These are phyloP conservation scores for Echeveria elegans DNA, from an alignment of 164 flowering plant species.

Conservation along the genomic window DNA sequence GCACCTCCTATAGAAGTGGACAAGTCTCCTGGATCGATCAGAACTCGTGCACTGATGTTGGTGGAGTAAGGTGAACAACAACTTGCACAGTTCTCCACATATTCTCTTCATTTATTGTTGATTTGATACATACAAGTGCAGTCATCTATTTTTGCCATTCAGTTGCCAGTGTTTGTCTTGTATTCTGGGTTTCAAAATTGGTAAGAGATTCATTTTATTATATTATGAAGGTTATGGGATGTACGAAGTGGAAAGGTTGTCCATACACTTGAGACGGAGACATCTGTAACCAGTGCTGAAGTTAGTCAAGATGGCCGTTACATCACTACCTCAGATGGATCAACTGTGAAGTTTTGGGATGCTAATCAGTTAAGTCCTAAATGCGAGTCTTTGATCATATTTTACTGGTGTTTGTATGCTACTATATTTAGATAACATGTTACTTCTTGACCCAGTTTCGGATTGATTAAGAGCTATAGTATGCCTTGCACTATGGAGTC, in stretches of 20 bases:
- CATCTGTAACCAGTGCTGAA: slow-evolving; percentile 95
- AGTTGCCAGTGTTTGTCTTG: too few species aligned
- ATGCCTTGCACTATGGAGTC: slow-evolving; percentile 90
- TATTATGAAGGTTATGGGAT: slow-evolving; percentile 84
- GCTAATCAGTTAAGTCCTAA: slow-evolving; percentile 72
- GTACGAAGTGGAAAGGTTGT: slow-evolving; percentile 74
- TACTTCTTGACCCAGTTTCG: slow-evolving; percentile 62
- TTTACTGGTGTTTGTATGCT: too few species aligned
- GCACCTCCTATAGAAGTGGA: slow-evolving; percentile 92
- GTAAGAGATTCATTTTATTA: not conserved
- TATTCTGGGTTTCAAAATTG: too few species aligned
- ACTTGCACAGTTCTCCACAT: too few species aligned
- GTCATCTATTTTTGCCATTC: too few species aligned
- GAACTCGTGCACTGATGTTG: slow-evolving; percentile 33
- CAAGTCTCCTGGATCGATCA: slow-evolving; percentile 90
- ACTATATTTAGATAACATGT: too few species aligned
- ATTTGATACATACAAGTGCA: too few species aligned
- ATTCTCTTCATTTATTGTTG: too few species aligned
- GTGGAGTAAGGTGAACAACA: slow-evolving; percentile 12
- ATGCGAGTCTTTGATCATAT: not conserved
- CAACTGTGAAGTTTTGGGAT: slow-evolving; percentile 93
- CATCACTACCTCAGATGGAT: slow-evolving; percentile 88
- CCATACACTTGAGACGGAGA: slow-evolving; percentile 79
- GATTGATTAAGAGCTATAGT: slow-evolving; percentile 74
- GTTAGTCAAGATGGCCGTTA: slow-evolving; percentile 98